Conservation (phyloP, 2,329 filamentous ascomycete species). For the Cercospora berteroae region DNA sequence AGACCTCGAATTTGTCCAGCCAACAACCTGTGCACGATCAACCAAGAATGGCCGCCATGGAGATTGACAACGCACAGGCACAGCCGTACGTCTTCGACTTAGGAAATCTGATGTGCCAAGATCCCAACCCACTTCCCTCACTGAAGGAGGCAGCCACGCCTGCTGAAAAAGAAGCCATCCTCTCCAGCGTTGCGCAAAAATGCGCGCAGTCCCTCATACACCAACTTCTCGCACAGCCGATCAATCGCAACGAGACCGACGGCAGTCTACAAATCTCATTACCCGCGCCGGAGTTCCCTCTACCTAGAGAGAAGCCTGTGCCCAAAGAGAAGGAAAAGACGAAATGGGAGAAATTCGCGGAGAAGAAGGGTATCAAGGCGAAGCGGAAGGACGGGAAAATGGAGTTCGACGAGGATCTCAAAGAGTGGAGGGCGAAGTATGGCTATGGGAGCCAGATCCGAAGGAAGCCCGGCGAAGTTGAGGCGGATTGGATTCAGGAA, state of each 20-base stretch:
- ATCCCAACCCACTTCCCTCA: constrained; percentile 76
- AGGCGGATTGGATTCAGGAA: constrained; percentile 85
- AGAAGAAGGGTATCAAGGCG: constrained; percentile 92
- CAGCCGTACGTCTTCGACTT: constrained; percentile 93
- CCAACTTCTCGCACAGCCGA: constrained; percentile 83
- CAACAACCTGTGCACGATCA: not conserved
- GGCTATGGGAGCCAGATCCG: constrained; percentile 74
- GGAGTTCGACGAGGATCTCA: constrained; percentile 77
- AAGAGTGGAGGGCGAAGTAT: constrained; percentile 92
- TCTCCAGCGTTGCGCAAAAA: constrained; percentile 76
- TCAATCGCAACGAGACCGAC: constrained; percentile 65
- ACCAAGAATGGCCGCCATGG: constrained; percentile 15
- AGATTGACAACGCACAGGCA: constrained; percentile 56
- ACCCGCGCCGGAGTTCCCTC: constrained; percentile 64
- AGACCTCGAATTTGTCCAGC: not conserved
- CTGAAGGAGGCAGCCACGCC: constrained; percentile 39
- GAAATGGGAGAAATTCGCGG: constrained; percentile 94
- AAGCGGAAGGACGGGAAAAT: constrained; percentile 80
- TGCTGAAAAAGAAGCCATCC: constrained; percentile 59
- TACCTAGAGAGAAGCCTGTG: constrained; percentile 90
- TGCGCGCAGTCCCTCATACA: constrained; percentile 90
- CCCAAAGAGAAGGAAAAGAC: constrained; percentile 79
- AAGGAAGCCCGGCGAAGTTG: constrained; percentile 71
- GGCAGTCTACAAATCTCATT: constrained; percentile 69
- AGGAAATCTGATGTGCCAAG: constrained; percentile 78